Evolutionary conservation across 768 basidiomycete genomes (phyloP).

Genomic region (Amanita rimosa): DNA sequence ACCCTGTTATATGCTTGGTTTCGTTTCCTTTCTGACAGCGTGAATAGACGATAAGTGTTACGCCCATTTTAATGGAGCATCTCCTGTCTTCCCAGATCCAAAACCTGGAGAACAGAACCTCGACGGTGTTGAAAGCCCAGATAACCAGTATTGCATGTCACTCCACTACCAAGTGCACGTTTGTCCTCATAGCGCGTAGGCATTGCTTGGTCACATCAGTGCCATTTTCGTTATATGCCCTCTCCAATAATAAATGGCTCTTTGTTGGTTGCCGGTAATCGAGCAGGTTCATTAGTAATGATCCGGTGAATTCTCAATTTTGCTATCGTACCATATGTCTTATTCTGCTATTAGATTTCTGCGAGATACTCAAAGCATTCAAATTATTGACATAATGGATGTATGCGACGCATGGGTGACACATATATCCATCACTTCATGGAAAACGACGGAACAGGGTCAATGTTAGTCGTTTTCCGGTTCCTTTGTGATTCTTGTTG

Average conservation of each 20-base stretch:
- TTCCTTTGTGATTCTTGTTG: constrained; percentile 1
- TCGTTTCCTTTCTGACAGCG: constrained; percentile 1
- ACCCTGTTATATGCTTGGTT: not conserved
- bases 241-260: constrained; percentile 44
- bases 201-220: constrained; percentile 58
- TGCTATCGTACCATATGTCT: not conserved
- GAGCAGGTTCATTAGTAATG: constrained; percentile 53
- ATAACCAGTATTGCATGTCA: constrained; percentile 30
- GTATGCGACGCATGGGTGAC: constrained; percentile 56
- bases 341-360: not conserved
- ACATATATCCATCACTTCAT: constrained; percentile 47
- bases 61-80: constrained; percentile 31
- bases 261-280: constrained; percentile 55
- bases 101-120: constrained; percentile 13
- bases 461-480: constrained; percentile 26
- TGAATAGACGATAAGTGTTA: constrained; percentile 43
- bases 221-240: constrained; percentile 42
- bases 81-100: constrained; percentile 11
- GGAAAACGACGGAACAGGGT: constrained; percentile 26
- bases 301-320: constrained; percentile 29
- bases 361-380: not conserved
- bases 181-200: constrained; percentile 24
- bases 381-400: constrained; percentile 21
- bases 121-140: constrained; percentile 40
- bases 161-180: not conserved